phyloP scores from a whole-genome alignment of 1,284 basidiomycete species.

The Apiotrichum siamense region DNA sequence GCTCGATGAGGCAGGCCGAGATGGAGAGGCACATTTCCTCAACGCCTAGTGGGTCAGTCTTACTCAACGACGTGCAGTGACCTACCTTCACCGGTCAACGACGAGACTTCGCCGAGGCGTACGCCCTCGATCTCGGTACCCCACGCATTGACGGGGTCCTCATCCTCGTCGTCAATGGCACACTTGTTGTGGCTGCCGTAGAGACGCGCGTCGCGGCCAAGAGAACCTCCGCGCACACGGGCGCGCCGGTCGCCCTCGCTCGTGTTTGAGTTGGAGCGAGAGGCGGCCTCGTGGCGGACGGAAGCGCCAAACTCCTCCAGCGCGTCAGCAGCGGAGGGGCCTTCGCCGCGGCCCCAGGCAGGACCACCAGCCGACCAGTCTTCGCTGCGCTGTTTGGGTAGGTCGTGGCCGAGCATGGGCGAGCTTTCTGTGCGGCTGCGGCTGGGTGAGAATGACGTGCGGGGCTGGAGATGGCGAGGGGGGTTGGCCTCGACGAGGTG shows the following conservation, averaged over 20 bases:
- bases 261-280: not conserved
- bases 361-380: too few species aligned
- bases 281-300: slow-evolving; percentile 21
- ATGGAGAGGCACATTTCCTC: slow-evolving; percentile 44
- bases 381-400: slow-evolving; percentile 23
- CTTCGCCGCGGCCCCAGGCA: slow-evolving; percentile 39
- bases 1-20: slow-evolving; percentile 35
- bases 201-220: slow-evolving; percentile 37
- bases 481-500: slow-evolving; percentile 32
- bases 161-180: slow-evolving; percentile 10
- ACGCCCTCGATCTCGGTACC: slow-evolving; percentile 41
- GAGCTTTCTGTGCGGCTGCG: slow-evolving; percentile 21
- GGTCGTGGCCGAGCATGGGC: slow-evolving; percentile 4
- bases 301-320: slow-evolving; percentile 41
- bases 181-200: slow-evolving; percentile 9
- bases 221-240: slow-evolving; percentile 31
- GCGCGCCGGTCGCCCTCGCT: too few species aligned
- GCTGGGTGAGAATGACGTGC: not conserved
- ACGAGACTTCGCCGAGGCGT: slow-evolving; percentile 40
- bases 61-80: not conserved
- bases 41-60: slow-evolving; percentile 27
- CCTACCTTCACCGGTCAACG: slow-evolving; percentile 41
- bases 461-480: slow-evolving; percentile 1
- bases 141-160: slow-evolving; percentile 19
- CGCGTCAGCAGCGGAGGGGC: slow-evolving; percentile 34